Conservation (phyloP, 495 filamentous ascomycete species). For the Clavariopsis aquatica region DNA sequence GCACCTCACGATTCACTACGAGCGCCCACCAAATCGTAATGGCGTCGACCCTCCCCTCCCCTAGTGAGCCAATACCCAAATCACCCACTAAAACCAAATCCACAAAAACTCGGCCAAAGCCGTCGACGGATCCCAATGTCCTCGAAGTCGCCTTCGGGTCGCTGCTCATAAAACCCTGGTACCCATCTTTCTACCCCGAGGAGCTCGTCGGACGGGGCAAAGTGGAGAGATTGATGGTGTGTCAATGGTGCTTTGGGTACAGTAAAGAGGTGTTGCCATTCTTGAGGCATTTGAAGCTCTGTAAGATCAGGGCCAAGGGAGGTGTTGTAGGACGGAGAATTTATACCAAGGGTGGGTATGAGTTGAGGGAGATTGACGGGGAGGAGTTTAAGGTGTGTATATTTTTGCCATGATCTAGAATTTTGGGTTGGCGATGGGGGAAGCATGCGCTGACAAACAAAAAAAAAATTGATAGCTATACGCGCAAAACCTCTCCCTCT, state of each 20-base stretch:
- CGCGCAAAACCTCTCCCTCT: slow-evolving; percentile 91
- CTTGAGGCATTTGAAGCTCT: slow-evolving; percentile 55
- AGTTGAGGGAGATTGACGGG: slow-evolving; percentile 91
- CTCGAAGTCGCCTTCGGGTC: slow-evolving; percentile 50
- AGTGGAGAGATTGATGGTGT: slow-evolving; percentile 73
- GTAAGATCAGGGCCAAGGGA: slow-evolving; percentile 36
- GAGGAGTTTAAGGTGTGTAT: slow-evolving; percentile 68
- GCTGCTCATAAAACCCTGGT: slow-evolving; percentile 50
- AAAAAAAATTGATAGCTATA: slow-evolving; percentile 70
- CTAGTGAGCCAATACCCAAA: neutral
- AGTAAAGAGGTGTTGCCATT: slow-evolving; percentile 67
- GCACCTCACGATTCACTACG: neutral
- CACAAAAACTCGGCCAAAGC: neutral
- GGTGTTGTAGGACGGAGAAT: slow-evolving; percentile 43
- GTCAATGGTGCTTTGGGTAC: slow-evolving; percentile 93
- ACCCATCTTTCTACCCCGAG: slow-evolving; percentile 51
- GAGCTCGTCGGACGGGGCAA: slow-evolving; percentile 42
- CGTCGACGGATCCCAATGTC: slow-evolving; percentile 43
- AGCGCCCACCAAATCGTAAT: no score
- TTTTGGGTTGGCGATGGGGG: neutral
- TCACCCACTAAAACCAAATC: neutral
- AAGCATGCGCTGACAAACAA: no score
- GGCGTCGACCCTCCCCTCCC: neutral
- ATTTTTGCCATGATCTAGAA: neutral
- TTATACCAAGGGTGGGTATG: slow-evolving; percentile 61